Percentiles rank a stretch among this genome's conserved stretches.
These are phyloP conservation scores for Xanthoconium purpureum DNA, from an alignment of 768 basidiomycete species.

Conservation along the genomic window DNA sequence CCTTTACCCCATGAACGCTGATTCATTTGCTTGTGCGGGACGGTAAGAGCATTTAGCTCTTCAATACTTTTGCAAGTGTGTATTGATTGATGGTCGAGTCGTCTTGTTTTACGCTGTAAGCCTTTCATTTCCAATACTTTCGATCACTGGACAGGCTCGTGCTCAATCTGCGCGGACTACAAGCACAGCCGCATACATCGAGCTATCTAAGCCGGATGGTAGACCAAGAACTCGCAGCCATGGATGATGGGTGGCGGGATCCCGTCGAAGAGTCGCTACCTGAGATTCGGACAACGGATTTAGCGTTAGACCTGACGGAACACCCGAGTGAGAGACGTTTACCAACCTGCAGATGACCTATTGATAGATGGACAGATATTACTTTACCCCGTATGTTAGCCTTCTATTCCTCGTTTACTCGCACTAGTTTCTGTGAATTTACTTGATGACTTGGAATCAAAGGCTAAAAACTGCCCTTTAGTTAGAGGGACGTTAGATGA, in stretches of 20 bases:
- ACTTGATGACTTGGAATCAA: too few species aligned
- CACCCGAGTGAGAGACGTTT: too few species aligned
- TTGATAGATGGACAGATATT: too few species aligned
- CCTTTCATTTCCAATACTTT: slow-evolving; percentile 11
- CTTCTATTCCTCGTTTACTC: too few species aligned
- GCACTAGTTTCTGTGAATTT: too few species aligned
- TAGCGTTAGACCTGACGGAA: too few species aligned
- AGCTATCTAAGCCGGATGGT: slow-evolving; percentile 16
- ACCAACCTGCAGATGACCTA: too few species aligned
- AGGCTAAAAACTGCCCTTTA: too few species aligned
- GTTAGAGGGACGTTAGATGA: background rate
- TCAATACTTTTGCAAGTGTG: background rate
- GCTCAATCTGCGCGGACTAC: slow-evolving; percentile 15
- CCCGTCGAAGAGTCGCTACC: too few species aligned
- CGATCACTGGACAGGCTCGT: slow-evolving; percentile 16
- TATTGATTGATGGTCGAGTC: background rate
- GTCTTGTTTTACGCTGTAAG: slow-evolving; percentile 16
- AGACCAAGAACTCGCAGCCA: slow-evolving; percentile 8
- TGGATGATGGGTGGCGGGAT: background rate
- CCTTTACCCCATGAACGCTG: slow-evolving; percentile 3
- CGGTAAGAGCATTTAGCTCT: slow-evolving; percentile 3
- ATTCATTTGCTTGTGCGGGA: slow-evolving; percentile 6
- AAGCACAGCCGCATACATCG: background rate
- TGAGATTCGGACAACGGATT: too few species aligned
- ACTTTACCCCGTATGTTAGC: too few species aligned